Conservation (phyloP, 2,329 filamentous ascomycete genomes). For the Colletotrichum phormii region DNA sequence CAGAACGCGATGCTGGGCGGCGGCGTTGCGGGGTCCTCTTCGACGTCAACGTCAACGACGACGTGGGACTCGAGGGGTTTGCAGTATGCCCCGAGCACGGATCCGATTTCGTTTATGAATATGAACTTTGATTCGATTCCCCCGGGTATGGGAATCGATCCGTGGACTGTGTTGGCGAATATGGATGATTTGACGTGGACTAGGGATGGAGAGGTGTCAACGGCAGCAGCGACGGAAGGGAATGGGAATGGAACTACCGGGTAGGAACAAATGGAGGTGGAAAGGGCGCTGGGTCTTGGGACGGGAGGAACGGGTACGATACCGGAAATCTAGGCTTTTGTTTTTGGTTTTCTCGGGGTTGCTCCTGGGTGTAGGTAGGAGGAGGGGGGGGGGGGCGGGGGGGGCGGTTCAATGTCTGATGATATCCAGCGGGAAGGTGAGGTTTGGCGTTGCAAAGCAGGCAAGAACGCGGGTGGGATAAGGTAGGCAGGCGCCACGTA, state of each 20-base stretch:
- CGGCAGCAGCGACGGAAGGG: background rate
- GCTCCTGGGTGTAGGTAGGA: accelerated
- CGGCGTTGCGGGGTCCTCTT: background rate
- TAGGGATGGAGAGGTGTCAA: background rate
- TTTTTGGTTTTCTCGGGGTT: background rate
- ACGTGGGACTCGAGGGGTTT: constrained; percentile 31
- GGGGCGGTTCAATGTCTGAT: background rate
- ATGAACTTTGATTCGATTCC: background rate
- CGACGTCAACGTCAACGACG: background rate
- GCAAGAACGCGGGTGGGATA: background rate
- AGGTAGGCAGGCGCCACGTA: too few relatives aligned
- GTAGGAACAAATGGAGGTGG: background rate
- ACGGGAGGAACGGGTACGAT: background rate
- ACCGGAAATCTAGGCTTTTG: background rate
- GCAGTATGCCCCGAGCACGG: constrained; percentile 32
- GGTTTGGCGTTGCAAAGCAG: background rate
- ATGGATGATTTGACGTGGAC: constrained; percentile 28
- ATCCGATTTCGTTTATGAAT: constrained; percentile 23
- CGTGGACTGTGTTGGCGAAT: constrained; percentile 29
- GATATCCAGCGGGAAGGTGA: background rate
- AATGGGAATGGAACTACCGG: background rate
- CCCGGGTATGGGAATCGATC: constrained; percentile 25
- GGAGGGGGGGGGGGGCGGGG: too few relatives aligned
- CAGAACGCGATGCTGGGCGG: constrained; percentile 15
- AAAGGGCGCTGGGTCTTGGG: background rate